Conservation (phyloP, 345 rosid genomes). For the Citrus mangshanensis region DNA sequence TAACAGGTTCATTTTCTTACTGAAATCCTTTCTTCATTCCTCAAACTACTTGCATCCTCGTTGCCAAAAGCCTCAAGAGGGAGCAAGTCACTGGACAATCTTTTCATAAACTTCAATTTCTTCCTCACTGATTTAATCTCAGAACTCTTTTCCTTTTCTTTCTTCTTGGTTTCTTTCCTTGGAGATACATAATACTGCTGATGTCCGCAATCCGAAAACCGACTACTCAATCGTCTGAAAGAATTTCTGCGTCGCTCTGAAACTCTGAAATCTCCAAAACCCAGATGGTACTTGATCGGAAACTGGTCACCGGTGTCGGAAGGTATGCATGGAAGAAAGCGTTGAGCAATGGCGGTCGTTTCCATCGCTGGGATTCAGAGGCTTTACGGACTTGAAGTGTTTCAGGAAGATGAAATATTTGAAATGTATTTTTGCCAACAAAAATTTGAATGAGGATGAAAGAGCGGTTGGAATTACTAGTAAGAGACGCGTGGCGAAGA, state of each 20-base stretch:
- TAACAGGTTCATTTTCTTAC: constrained; percentile 4
- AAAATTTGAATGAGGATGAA: background rate
- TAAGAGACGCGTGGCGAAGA: background rate
- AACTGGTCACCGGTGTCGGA: background rate
- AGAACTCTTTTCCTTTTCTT: constrained; percentile 8
- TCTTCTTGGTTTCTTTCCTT: background rate
- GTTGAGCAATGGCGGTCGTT: background rate
- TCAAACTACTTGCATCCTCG: background rate
- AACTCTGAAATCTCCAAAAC: background rate
- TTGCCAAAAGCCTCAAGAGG: background rate
- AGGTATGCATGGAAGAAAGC: background rate
- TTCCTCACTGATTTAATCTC: constrained; percentile 20
- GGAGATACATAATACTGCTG: constrained; percentile 9
- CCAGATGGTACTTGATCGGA: background rate
- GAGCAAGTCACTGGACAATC: constrained; percentile 18
- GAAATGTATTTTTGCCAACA: background rate
- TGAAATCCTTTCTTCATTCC: background rate
- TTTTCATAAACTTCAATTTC: constrained; percentile 20
- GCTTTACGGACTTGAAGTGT: background rate
- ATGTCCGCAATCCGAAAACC: constrained; percentile 13
- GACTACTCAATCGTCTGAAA: background rate
- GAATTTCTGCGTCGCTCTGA: background rate
- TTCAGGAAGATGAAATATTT: background rate
- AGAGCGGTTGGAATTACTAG: background rate
- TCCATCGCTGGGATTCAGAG: constrained; percentile 1